Conservation (phyloP, 164 flowering plant genomes). For the Platanus orientalis region DNA sequence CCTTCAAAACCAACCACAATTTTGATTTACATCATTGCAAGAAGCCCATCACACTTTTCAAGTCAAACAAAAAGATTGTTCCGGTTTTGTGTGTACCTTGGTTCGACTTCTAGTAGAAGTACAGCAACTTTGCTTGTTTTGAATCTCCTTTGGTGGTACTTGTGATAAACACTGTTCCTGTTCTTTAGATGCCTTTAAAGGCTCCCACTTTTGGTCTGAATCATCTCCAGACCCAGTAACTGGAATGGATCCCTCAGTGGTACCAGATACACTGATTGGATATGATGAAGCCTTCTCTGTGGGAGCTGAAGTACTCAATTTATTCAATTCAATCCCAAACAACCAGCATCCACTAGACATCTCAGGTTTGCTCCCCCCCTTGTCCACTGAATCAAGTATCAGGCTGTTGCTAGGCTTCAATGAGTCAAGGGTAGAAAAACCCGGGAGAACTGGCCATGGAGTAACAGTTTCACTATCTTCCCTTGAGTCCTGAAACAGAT, state of each 20-base stretch:
- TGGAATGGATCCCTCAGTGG: slow-evolving; percentile 26
- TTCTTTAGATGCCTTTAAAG: slow-evolving; percentile 48
- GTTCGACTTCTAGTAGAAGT: slow-evolving; percentile 67
- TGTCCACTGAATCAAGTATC: slow-evolving; percentile 28
- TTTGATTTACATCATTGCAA: too few relatives aligned
- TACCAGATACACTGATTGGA: slow-evolving; percentile 19
- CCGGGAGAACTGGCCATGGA: slow-evolving; percentile 31
- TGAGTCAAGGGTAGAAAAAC: slow-evolving; percentile 27
- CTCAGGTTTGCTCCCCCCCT: slow-evolving; percentile 36
- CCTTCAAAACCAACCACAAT: slow-evolving; percentile 37
- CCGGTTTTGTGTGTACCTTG: slow-evolving; percentile 47
- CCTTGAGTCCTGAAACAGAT: slow-evolving; percentile 29
- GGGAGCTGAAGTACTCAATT: slow-evolving; percentile 13
- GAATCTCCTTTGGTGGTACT: slow-evolving; percentile 40
- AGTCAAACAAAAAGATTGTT: background rate
- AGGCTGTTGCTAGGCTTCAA: slow-evolving; percentile 15
- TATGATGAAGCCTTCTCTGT: slow-evolving; percentile 22
- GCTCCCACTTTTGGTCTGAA: slow-evolving; percentile 50
- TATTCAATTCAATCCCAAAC: slow-evolving; percentile 70
- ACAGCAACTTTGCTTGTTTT: slow-evolving; percentile 36
- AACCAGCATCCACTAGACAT: slow-evolving; percentile 46
- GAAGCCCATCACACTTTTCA: too few relatives aligned
- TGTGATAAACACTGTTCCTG: slow-evolving; percentile 28
- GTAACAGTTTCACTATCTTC: slow-evolving; percentile 48
- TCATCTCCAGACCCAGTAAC: slow-evolving; percentile 37